phyloP scores from a whole-genome alignment of 805 yeast genomes.

The Spathaspora girioi region DNA sequence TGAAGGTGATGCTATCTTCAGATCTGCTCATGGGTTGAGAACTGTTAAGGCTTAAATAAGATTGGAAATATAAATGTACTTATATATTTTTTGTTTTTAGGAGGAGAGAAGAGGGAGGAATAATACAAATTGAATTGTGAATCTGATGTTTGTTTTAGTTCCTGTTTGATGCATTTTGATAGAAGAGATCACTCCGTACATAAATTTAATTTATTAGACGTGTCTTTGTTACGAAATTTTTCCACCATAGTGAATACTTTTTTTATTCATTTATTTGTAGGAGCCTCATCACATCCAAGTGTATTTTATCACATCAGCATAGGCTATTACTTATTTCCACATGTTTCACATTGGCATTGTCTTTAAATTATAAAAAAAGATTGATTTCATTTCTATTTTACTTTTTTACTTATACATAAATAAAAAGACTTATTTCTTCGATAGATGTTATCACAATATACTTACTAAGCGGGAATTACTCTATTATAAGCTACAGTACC shows the following conservation, averaged over 20 bases:
- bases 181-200: background rate
- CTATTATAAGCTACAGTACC: background rate
- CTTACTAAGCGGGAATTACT: background rate
- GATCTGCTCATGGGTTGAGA: conserved; percentile 75
- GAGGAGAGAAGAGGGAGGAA: background rate
- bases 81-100: background rate
- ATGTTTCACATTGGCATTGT: background rate
- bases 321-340: background rate
- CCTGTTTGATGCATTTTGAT: background rate
- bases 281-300: background rate
- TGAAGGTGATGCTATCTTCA: conserved; percentile 96
- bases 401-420: background rate
- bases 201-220: background rate
- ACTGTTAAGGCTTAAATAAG: conserved; percentile 55
- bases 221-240: background rate
- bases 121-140: background rate
- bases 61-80: background rate
- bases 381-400: background rate
- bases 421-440: background rate
- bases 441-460: too few species aligned
- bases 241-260: background rate
- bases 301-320: background rate
- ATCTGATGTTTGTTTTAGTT: background rate
- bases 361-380: background rate
- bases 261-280: background rate